A percentile compares a stretch with the other conserved stretches of the same genome.
Evolutionary conservation across 148 eudicot genomes (phyloP).

Genomic region (Cornus suecica): DNA sequence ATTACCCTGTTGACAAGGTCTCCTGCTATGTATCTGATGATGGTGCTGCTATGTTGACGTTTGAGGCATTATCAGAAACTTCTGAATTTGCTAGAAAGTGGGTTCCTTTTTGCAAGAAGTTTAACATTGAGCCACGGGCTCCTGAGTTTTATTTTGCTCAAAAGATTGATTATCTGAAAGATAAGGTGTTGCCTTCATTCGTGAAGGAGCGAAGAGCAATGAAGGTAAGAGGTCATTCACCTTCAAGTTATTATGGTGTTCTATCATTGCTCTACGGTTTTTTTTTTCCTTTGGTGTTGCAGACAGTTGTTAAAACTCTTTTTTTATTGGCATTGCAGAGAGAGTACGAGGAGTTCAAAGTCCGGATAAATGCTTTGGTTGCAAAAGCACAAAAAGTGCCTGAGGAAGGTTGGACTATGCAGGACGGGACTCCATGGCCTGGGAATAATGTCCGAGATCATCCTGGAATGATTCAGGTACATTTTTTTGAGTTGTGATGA

Average conservation of each 20-base stretch:
- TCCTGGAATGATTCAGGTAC: conserved; percentile 35
- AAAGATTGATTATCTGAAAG: conserved; percentile 29
- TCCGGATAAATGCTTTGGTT: conserved; percentile 28
- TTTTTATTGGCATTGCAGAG: conserved; percentile 12
- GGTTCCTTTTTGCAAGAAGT: conserved; percentile 35
- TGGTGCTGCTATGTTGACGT: conserved; percentile 36
- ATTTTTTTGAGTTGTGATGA: neutral
- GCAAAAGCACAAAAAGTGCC: conserved; percentile 31
- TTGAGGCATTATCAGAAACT: conserved; percentile 35
- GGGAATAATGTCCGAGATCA: conserved; percentile 35
- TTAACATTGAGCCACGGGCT: conserved; percentile 32
- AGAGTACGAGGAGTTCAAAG: conserved; percentile 33
- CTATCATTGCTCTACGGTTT: neutral
- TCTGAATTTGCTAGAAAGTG: conserved; percentile 28
- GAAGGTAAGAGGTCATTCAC: conserved; percentile 17
- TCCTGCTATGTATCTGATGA: conserved; percentile 33
- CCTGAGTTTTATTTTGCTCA: conserved; percentile 32
- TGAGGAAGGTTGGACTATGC: conserved; percentile 35
- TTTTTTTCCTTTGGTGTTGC: neutral
- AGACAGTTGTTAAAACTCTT: neutral
- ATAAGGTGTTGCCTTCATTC: conserved; percentile 26
- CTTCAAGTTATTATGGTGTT: neutral
- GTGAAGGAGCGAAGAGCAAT: conserved; percentile 30
- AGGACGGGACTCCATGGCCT: conserved; percentile 34
- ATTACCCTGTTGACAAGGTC: conserved; percentile 30